Evolutionary conservation across 2,329 filamentous ascomycete genomes (phyloP).

Genomic region (Xylaria sp.): DNA sequence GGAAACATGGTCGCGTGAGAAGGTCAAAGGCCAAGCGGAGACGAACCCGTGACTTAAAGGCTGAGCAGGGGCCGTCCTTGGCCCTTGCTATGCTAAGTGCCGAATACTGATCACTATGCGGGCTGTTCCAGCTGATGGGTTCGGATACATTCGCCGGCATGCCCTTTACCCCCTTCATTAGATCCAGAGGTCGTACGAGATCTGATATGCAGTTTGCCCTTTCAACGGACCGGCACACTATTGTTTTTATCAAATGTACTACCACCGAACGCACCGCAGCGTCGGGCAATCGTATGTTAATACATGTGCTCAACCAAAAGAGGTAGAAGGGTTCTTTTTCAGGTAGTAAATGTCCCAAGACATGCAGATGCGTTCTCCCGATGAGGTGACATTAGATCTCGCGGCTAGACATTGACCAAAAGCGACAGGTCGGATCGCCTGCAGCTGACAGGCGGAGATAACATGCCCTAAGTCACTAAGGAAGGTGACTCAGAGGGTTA

Average conservation of each 20-base stretch:
- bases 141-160: conserved; percentile 34
- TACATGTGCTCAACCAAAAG: conserved; percentile 42
- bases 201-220: conserved; percentile 39
- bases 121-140: conserved; percentile 25
- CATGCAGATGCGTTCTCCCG: conserved; percentile 49
- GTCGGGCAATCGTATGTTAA: conserved; percentile 25
- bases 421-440: conserved; percentile 44
- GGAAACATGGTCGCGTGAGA: background rate
- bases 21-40: conserved; percentile 8
- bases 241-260: conserved; percentile 23
- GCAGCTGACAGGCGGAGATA: conserved; percentile 34
- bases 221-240: conserved; percentile 5
- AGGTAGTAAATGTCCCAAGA: conserved; percentile 43
- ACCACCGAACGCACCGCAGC: conserved; percentile 3
- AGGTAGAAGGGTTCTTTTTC: conserved; percentile 42
- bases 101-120: conserved; percentile 23
- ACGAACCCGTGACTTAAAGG: conserved; percentile 31
- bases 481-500: background rate
- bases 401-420: conserved; percentile 39
- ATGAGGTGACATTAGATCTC: conserved; percentile 46
- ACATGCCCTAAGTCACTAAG: conserved; percentile 10
- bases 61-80: conserved; percentile 30
- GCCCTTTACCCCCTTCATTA: conserved; percentile 8
- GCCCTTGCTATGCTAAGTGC: conserved; percentile 17
- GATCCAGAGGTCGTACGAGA: conserved; percentile 34